These are phyloP conservation scores for Lecanicillium sp. DNA, from an alignment of 2,329 filamentous ascomycete species.

Conservation along the genomic window DNA sequence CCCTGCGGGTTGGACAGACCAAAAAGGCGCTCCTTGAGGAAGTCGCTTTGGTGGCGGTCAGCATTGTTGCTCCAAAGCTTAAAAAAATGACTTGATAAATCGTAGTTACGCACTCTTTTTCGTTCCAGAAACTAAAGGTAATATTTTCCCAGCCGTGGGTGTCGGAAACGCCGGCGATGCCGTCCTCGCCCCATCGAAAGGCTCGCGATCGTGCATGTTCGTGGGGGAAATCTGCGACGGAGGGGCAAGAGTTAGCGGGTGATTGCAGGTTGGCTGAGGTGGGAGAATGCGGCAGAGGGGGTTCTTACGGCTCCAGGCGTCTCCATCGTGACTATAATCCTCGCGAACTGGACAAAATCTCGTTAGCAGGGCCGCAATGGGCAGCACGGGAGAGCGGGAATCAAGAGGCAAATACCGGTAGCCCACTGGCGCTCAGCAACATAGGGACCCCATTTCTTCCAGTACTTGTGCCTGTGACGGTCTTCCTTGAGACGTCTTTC, in stretches of 20 bases:
- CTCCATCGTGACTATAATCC: constrained; percentile 83
- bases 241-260: constrained; percentile 18
- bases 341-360: constrained; percentile 56
- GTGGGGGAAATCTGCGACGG: constrained; percentile 75
- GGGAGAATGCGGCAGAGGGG: constrained; percentile 3
- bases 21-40: constrained; percentile 90
- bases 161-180: constrained; percentile 89
- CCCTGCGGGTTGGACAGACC: constrained; percentile 93
- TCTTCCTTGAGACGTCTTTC: constrained; percentile 87
- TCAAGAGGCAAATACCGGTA: constrained; percentile 55
- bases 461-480: constrained; percentile 76
- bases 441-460: constrained; percentile 98
- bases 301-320: constrained; percentile 88
- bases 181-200: constrained; percentile 94
- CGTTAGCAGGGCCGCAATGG: constrained; percentile 11
- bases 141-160: constrained; percentile 88
- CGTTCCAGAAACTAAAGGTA: constrained; percentile 96
- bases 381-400: not conserved
- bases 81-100: no score
- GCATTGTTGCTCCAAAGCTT: no score
- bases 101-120: constrained; percentile 80
- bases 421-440: constrained; percentile 94
- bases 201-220: constrained; percentile 82
- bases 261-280: not conserved
- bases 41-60: constrained; percentile 54